phyloP scores from a whole-genome alignment of 495 filamentous ascomycete species.

The Lentithecium fluviatile region DNA sequence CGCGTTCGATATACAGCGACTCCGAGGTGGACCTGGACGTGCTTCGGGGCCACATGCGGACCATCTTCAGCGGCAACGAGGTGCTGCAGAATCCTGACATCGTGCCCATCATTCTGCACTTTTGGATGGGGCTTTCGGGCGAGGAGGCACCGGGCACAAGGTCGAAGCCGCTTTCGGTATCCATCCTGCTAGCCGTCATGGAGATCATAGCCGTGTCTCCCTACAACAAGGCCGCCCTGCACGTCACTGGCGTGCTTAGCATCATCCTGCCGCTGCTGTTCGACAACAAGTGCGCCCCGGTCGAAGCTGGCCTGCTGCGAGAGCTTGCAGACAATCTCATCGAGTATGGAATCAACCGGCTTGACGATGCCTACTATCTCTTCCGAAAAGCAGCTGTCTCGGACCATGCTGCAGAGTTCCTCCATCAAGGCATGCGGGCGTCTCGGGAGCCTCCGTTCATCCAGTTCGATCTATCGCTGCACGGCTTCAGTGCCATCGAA shows the following conservation, averaged over 20 bases:
- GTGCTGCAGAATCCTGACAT: constrained; percentile 63
- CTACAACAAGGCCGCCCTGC: constrained; percentile 72
- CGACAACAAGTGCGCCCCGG: constrained; percentile 40
- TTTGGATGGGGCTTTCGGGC: constrained; percentile 59
- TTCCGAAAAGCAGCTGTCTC: constrained; percentile 65
- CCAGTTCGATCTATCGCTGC: constrained; percentile 86
- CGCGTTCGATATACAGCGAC: constrained; percentile 18
- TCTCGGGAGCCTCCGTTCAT: constrained; percentile 79
- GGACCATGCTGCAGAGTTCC: constrained; percentile 64
- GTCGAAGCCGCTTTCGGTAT: constrained; percentile 55
- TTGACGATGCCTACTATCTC: constrained; percentile 77
- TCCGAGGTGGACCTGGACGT: constrained; percentile 24
- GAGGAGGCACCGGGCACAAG: constrained; percentile 33
- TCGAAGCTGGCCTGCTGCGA: constrained; percentile 48
- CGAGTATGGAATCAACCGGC: constrained; percentile 65
- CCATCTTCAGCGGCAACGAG: constrained; percentile 54
- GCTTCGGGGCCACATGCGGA: constrained; percentile 33
- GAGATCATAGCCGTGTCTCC: constrained; percentile 59
- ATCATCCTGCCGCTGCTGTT: constrained; percentile 70
- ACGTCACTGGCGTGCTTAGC: constrained; percentile 73
- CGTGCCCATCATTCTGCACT: constrained; percentile 61
- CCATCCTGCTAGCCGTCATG: constrained; percentile 56
- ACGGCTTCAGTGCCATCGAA: constrained; percentile 87
- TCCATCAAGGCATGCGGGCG: constrained; percentile 66
- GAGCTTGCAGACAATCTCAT: constrained; percentile 60